Base-by-base conservation (phyloP, 495 filamentous ascomycete genomes). In the Penicillium alfredii region DNA sequence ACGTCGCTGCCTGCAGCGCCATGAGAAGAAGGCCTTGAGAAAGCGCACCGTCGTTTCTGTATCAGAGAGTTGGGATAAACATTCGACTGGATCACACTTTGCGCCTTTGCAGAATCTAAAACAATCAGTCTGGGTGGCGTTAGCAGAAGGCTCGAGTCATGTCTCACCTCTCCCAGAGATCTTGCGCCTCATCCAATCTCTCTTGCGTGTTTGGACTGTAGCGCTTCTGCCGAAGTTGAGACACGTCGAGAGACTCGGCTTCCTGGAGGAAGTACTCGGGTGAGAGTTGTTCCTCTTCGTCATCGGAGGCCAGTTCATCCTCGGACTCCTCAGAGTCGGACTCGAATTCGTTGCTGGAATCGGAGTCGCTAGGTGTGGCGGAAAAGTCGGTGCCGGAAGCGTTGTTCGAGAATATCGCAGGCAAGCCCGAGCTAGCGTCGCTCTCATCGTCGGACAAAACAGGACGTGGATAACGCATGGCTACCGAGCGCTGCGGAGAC, bases 1-100 rank as follows among this genome's bases (percentile, higher is more conserved):
- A 16, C 46, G 44, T 45, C 51, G 45, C 25, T 42, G 19, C 37
- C 61, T 40, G 27, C 42, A 64, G 28, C 41, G 44, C 55, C 41
- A 66, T 43, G 42, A 40, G 22, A 60, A 56, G 44, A 61, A 54
- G 30, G 45, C 44, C 23, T 50, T 44, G 2, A 65, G 48, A 46
- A 61, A 63, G 29, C 34, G 34, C 25, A 63, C 38, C 4, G 44
- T 60, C 38, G 59, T 41, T 38, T 58, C 40, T 14, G 32, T 53
- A 37, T 58, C 38, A 33, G 52, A 58, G 38, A 60, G 33, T 40
- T 32, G 51, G 14, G 31, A 35, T 27, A 44, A 54, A 37, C 33
- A 35, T 44, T 55, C 28, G 5, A 45, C 42, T 1, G 46, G 57
- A 35, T 53, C 46, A 11, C 40, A 26, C 26, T 45, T 42, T 33